phyloP scores from a whole-genome alignment of 805 yeast genomes.

The Ogataea glucozyma region DNA sequence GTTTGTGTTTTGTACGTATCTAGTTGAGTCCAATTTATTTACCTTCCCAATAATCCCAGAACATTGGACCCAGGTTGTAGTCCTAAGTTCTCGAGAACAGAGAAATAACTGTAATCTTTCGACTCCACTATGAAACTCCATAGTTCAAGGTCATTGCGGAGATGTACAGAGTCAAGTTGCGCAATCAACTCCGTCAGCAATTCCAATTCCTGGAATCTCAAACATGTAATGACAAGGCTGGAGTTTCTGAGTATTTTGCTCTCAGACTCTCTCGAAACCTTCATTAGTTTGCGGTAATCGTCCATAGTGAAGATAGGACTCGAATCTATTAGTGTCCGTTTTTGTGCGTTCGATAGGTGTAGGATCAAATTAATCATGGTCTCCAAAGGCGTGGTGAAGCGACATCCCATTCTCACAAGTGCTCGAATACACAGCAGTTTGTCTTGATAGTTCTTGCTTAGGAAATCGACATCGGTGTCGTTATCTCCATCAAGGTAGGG shows the following conservation, averaged over 20 bases:
- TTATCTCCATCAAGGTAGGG: slow-evolving; percentile 20
- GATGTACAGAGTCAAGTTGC: slow-evolving; percentile 9
- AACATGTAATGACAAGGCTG: slow-evolving; percentile 13
- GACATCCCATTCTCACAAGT: slow-evolving; percentile 7
- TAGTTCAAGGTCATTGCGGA: slow-evolving; percentile 18
- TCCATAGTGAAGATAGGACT: background rate
- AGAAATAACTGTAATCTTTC: slow-evolving; percentile 17
- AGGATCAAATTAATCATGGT: slow-evolving; percentile 13
- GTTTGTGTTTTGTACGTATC: background rate
- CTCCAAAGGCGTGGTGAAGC: slow-evolving; percentile 9
- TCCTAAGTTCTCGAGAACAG: slow-evolving; percentile 13
- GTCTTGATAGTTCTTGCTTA: slow-evolving; percentile 14
- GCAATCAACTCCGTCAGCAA: slow-evolving; percentile 11
- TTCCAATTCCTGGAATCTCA: slow-evolving; percentile 9
- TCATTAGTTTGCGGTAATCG: background rate
- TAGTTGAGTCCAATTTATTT: background rate
- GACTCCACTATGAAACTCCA: slow-evolving; percentile 24
- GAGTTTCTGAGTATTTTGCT: slow-evolving; percentile 8
- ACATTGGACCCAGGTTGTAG: slow-evolving; percentile 20
- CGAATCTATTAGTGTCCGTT: background rate
- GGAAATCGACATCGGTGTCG: slow-evolving; percentile 15
- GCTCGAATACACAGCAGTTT: slow-evolving; percentile 17
- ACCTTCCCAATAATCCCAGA: slow-evolving; percentile 9
- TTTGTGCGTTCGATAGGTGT: slow-evolving; percentile 10
- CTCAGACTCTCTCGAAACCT: background rate